These are phyloP conservation scores for Talaromyces nanjingensis DNA, from an alignment of 495 filamentous ascomycete genomes.

Conservation along the genomic window DNA sequence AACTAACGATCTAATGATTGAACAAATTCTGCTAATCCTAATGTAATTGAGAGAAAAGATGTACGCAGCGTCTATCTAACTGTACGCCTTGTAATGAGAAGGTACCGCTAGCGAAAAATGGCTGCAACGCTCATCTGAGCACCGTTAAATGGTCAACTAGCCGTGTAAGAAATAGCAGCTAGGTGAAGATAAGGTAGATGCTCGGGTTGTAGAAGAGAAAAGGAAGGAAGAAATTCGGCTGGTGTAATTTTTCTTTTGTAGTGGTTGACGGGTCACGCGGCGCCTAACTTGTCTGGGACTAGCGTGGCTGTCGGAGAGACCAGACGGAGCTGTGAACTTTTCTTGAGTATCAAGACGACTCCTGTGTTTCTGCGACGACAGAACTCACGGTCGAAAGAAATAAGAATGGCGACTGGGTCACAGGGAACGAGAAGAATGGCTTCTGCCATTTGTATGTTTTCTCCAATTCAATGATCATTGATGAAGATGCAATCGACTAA, in stretches of 20 bases:
- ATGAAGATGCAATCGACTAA: background rate
- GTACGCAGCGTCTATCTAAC: conserved; percentile 66
- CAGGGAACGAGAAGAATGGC: conserved; percentile 40
- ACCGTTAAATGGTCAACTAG: conserved; percentile 59
- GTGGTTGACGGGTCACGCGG: conserved; percentile 18
- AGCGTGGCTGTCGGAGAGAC: conserved; percentile 11
- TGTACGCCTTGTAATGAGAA: conserved; percentile 54
- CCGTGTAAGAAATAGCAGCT: conserved; percentile 30
- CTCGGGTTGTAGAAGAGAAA: conserved; percentile 31
- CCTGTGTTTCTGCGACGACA: conserved; percentile 4
- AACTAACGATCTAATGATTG: background rate
- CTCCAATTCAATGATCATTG: background rate
- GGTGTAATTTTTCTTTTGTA: background rate
- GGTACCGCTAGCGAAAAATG: conserved; percentile 71
- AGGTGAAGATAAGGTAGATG: conserved; percentile 63
- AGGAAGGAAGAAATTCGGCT: background rate
- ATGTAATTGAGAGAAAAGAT: conserved; percentile 19
- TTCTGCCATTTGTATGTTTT: conserved; percentile 29
- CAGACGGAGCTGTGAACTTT: conserved; percentile 33
- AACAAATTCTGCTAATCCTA: background rate
- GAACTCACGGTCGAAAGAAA: conserved; percentile 8
- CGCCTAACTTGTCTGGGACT: conserved; percentile 24
- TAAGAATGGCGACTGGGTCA: conserved; percentile 36
- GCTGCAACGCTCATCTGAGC: conserved; percentile 52
- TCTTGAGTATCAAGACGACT: conserved; percentile 23